Evolutionary conservation across 1,139 yeast species (phyloP), one percentile per base, ranked within the genome.

Genomic region (Yamadazyma friedrichii): DNA sequence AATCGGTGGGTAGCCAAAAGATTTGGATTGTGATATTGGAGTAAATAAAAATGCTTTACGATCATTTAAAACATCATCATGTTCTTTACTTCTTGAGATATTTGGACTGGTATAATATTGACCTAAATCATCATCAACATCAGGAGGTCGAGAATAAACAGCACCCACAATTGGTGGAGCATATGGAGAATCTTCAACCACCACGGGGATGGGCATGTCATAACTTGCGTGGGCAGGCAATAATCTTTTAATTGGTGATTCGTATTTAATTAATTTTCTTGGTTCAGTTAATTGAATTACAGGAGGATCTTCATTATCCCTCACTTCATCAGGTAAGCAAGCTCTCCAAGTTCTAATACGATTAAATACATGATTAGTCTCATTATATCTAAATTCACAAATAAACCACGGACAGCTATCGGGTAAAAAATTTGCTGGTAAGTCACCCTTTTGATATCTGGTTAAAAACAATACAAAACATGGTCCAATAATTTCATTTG

Each of bases 281-380:
- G 82, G 78, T 48, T 72, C 77, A 41, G 52, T 61, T 45, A 72
- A 61, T 9, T 74, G 75, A 26, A 71, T 61, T 33, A 83, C 82
- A 51, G 94, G 91, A 36, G 88, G 88, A 59, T 93, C 98, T 42
- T 82, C 85, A 39, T 80, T 76, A 48, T 86, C 91, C 56, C 98
- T 80, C 31, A 91, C 87, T 59, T 91, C 98, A 62, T 93, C 98
- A 0, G 98, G 98, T 50, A 93, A 76, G 68, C 98, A 93, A 3
- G 97, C 98, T 62, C 88, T 93, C 98, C 98, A 93, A 1, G 98
- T 93, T 58, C 98, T 80, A 55, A 93, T 93, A 59, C 94, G 84
- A 65, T 93, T 93, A 70, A 93, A 93, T 22, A 84, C 84, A 59
- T 88, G 88, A 55, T 87, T 95, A 43, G 79, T 76, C 59, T 91